Evolutionary conservation across 441 rosid species (phyloP).

Genomic region (Populus hybrid): DNA sequence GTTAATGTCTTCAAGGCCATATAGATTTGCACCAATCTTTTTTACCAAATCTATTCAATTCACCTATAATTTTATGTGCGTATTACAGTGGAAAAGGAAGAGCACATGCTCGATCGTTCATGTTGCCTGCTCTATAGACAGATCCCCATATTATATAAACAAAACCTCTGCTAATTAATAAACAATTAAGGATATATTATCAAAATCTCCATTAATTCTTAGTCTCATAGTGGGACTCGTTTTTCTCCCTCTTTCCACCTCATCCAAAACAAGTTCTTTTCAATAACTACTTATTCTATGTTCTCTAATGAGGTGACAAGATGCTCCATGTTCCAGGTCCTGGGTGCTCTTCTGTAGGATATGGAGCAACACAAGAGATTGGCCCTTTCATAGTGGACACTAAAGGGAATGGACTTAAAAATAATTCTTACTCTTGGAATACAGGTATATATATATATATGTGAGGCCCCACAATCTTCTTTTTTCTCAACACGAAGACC

Average conservation of each 20-base stretch:
- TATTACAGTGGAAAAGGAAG: not conserved
- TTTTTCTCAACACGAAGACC: not conserved
- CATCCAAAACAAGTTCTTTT: slow-evolving; percentile 13
- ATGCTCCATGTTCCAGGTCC: slow-evolving; percentile 62
- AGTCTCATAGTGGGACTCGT: not conserved
- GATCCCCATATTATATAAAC: not conserved
- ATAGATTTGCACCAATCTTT: not conserved
- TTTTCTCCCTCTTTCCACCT: slow-evolving; percentile 7
- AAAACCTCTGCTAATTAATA: not conserved
- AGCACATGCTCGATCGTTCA: not conserved
- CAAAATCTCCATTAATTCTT: slow-evolving; percentile 4
- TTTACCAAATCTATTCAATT: not conserved
- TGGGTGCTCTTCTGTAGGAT: slow-evolving; percentile 94
- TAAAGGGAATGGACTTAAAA: slow-evolving; percentile 47
- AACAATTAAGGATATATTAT: slow-evolving; percentile 8
- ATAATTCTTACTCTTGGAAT: slow-evolving; percentile 72
- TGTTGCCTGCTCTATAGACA: slow-evolving; percentile 1
- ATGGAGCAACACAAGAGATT: slow-evolving; percentile 93
- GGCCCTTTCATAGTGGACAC: slow-evolving; percentile 81
- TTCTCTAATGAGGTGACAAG: slow-evolving; percentile 43
- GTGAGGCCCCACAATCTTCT: not conserved
- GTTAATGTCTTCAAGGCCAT: not conserved
- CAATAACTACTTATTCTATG: slow-evolving; percentile 21
- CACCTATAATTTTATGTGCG: not conserved
- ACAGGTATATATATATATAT: slow-evolving; percentile 21